These are phyloP conservation scores for Wallacemonas sp. DNA, from an alignment of 208 protist genomes.

Conservation along the genomic window DNA sequence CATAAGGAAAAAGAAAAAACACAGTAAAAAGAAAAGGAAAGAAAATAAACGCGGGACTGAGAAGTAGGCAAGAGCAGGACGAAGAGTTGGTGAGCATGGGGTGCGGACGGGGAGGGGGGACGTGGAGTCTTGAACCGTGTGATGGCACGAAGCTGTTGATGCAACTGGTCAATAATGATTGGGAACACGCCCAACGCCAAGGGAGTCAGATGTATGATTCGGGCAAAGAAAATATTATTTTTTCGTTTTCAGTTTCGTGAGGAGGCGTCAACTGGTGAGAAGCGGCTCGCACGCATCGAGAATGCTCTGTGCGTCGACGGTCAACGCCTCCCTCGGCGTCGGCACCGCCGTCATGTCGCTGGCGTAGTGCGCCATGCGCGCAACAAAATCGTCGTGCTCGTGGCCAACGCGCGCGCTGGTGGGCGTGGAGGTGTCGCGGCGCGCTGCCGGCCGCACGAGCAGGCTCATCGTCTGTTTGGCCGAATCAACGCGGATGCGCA, in stretches of 20 bases:
- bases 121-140: too few relatives aligned
- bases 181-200: too few relatives aligned
- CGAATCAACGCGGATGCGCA: constrained; percentile 6
- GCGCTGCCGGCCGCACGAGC: too few relatives aligned
- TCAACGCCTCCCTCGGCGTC: too few relatives aligned
- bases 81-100: not conserved
- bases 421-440: too few relatives aligned
- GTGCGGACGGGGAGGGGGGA: not conserved
- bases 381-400: not conserved
- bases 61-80: not conserved
- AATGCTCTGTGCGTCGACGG: not conserved
- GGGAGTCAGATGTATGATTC: too few relatives aligned
- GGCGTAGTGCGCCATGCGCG: not conserved
- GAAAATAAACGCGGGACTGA: too few relatives aligned
- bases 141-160: too few relatives aligned
- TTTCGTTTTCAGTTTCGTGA: not conserved
- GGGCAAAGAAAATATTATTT: too few relatives aligned
- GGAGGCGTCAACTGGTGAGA: too few relatives aligned
- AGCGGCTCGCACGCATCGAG: not conserved
- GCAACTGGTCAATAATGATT: too few relatives aligned
- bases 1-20: constrained; percentile 25
- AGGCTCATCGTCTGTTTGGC: too few relatives aligned
- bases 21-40: constrained; percentile 12
- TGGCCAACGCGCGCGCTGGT: not conserved
- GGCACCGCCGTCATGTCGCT: not conserved